Evolutionary conservation across 2,329 filamentous ascomycete genomes (phyloP), one percentile per base, ranked within the genome.

Genomic region (Apiospora aurea): DNA sequence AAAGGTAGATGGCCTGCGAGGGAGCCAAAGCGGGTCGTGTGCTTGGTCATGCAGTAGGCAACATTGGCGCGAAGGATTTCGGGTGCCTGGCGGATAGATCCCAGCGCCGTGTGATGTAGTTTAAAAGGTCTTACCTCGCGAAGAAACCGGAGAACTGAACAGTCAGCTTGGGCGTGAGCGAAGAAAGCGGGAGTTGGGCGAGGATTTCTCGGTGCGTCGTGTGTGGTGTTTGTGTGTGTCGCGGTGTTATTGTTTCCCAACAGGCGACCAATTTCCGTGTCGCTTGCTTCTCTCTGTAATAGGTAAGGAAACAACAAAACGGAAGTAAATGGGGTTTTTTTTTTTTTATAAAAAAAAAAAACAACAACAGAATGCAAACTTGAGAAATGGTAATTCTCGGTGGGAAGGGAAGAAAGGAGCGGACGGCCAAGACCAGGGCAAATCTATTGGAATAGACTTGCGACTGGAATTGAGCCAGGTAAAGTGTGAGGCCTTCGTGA

Each of bases 341-440:
- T 75, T 74, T 71, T 75, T 74, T 71, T 75, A 70, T n/a, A n/a
- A n/a, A n/a, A n/a, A n/a, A n/a, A n/a, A n/a, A n/a, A n/a, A n/a
- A n/a, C n/a, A n/a, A n/a, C n/a, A 76, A 75, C 73, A 69, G 74
- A 76, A 76, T 71, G 73, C 74, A 74, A 74, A 72, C 74, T 73
- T 71, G 71, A 75, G 72, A 76, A 74, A 46, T 71, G 74, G 78
- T 79, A 76, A 76, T 18, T 70, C 72, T 69, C 72, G 61, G 69
- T 69, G 67, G 71, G 72, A 75, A 73, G 76, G 74, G 70, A 70
- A 79, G 75, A 87, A 86, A 86, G 85, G 87, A 89, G 86, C 84
- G 87, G 87, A 89, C 87, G 87, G 87, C 80, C 86, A 84, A 88
- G 82, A 87, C 87, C 88, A 90, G 87, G 82, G 83, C 82, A 84